These are phyloP conservation scores for Ophiocordyceps camponoti-saundersi DNA, from an alignment of 2,329 filamentous ascomycete species.

Conservation along the genomic window DNA sequence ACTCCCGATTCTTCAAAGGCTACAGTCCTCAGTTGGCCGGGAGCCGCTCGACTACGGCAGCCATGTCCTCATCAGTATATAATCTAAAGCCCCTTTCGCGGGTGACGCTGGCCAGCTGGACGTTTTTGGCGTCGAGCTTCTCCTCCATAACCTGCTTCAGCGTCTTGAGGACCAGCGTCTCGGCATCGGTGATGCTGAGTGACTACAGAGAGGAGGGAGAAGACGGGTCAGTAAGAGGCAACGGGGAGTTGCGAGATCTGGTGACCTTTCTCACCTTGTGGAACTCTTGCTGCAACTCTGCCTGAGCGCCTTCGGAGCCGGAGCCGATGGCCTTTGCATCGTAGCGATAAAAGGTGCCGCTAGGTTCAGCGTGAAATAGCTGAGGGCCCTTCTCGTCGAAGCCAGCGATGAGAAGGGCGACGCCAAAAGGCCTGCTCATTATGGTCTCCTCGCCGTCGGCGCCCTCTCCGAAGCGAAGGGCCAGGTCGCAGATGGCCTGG, in stretches of 20 bases:
- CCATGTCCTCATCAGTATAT: constrained; percentile 97
- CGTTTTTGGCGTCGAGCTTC: constrained; percentile 97
- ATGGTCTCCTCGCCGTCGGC: constrained; percentile 97
- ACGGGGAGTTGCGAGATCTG: not conserved
- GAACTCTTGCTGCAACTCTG: constrained; percentile 96
- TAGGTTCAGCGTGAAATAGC: constrained; percentile 95
- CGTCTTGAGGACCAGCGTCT: constrained; percentile 91
- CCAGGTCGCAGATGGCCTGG: constrained; percentile 95
- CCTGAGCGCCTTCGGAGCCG: constrained; percentile 91
- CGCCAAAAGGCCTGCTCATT: constrained; percentile 94
- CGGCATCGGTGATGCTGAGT: constrained; percentile 78
- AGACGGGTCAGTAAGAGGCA: not conserved
- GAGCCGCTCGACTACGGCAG: constrained; percentile 71
- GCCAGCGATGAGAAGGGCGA: constrained; percentile 88
- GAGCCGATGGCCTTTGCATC: constrained; percentile 98
- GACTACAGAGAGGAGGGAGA: constrained; percentile 31
- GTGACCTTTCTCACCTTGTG: constrained; percentile 50
- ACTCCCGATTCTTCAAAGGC: not conserved
- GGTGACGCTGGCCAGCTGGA: constrained; percentile 93
- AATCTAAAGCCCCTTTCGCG: constrained; percentile 97
- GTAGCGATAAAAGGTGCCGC: constrained; percentile 96
- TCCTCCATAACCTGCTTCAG: constrained; percentile 99
- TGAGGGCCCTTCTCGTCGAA: constrained; percentile 95
- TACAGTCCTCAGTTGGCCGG: constrained; percentile 36
- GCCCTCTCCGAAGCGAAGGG: constrained; percentile 89